These are phyloP conservation scores for Tolypocladium capitatum DNA, from an alignment of 2,329 filamentous ascomycete genomes.

Conservation along the genomic window DNA sequence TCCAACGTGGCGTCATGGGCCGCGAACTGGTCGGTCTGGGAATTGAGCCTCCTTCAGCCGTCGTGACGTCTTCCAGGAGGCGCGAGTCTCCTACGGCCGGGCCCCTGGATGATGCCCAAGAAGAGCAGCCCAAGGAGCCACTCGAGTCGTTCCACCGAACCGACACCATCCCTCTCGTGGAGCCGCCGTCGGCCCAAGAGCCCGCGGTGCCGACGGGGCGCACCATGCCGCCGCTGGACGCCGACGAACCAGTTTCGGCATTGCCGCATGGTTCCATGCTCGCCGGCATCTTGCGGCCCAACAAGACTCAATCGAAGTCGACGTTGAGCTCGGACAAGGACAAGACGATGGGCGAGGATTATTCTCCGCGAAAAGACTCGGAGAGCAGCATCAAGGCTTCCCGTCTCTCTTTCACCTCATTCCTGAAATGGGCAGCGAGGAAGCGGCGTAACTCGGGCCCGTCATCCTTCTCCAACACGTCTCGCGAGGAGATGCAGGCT, in stretches of 20 bases:
- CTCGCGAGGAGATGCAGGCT: slow-evolving; percentile 66
- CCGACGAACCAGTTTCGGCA: slow-evolving; percentile 10
- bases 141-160: slow-evolving; percentile 17
- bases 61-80: slow-evolving; percentile 43
- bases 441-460: slow-evolving; percentile 42
- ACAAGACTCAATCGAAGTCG: slow-evolving; percentile 36
- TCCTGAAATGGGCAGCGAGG: slow-evolving; percentile 60
- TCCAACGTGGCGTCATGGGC: slow-evolving; percentile 48
- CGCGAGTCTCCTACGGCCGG: slow-evolving; percentile 15
- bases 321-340: slow-evolving; percentile 28
- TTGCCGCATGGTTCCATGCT: slow-evolving; percentile 13
- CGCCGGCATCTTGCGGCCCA: slow-evolving; percentile 29
- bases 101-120: slow-evolving; percentile 11
- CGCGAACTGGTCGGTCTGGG: slow-evolving; percentile 44
- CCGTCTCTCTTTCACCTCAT: slow-evolving; percentile 50
- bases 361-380: slow-evolving; percentile 38
- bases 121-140: slow-evolving; percentile 8
- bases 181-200: not conserved
- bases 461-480: slow-evolving; percentile 85
- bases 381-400: slow-evolving; percentile 34
- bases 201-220: not conserved
- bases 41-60: slow-evolving; percentile 39
- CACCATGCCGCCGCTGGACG: not conserved
- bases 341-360: slow-evolving; percentile 33
- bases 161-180: slow-evolving; percentile 10